These are phyloP conservation scores for Barbatosphaeria neglecta DNA, from an alignment of 495 filamentous ascomycete species.

Conservation along the genomic window DNA sequence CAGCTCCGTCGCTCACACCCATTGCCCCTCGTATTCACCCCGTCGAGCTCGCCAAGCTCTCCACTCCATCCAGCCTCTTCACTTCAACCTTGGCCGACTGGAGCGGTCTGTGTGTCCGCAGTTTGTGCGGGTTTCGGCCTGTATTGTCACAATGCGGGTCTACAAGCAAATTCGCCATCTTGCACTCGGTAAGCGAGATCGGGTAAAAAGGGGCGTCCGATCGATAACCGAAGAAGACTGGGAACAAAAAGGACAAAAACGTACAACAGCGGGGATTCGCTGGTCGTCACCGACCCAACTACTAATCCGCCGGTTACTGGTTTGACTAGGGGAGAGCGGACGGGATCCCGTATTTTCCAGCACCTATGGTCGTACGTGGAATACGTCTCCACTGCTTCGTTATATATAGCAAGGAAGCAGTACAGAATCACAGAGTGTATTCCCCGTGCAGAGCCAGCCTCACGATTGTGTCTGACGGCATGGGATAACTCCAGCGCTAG, in stretches of 20 bases:
- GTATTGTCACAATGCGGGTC: too few relatives aligned
- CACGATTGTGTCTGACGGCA: too few relatives aligned
- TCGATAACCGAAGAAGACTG: not conserved
- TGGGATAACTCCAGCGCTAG: too few relatives aligned
- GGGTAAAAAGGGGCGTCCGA: too few relatives aligned
- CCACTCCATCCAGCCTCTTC: not conserved
- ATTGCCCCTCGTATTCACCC: not conserved
- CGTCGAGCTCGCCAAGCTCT: not conserved
- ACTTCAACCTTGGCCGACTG: too few relatives aligned
- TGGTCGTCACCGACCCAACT: conserved; percentile 20
- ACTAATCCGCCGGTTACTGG: conserved; percentile 9
- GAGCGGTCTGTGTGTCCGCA: too few relatives aligned
- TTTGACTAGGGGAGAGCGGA: conserved; percentile 16
- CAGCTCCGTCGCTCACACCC: not conserved
- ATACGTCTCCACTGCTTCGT: not conserved
- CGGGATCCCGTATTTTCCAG: conserved; percentile 13
- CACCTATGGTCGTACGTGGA: conserved; percentile 3
- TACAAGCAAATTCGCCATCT: too few relatives aligned
- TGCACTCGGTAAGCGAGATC: too few relatives aligned
- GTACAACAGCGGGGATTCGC: conserved; percentile 23
- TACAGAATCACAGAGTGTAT: too few relatives aligned
- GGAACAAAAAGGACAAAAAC: conserved; percentile 5
- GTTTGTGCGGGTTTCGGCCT: too few relatives aligned
- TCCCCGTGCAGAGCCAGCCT: too few relatives aligned
- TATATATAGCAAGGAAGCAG: too few relatives aligned